Evolutionary conservation across 2,329 filamentous ascomycete species (phyloP), one percentile per base, ranked within the genome.

Genomic region (Diaporthe destruens): DNA sequence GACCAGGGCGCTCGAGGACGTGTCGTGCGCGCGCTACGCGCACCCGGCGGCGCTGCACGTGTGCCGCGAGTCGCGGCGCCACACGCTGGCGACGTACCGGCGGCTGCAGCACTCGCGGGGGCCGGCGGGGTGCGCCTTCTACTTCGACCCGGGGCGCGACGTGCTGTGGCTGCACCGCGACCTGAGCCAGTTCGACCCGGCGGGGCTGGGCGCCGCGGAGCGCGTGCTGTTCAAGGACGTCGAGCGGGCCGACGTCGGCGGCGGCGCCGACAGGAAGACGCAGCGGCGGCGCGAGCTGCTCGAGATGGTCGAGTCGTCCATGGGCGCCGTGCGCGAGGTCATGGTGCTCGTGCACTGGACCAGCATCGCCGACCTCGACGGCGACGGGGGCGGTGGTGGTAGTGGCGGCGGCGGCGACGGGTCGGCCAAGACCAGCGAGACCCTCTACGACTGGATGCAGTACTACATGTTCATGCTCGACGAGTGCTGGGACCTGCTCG

Each of bases 301-400:
- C 12, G 73, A 74, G 71, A 70, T 74, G 73, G 67, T 74, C 47
- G 73, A 74, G 73, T 70, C 72, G 6, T 29, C 39, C 42, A 72
- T 72, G 73, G 39, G 73, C 59, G 54, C 36, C 53, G 71, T 74
- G 66, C 71, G 73, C 56, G 73, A 74, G 67, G 73, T 74, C 53
- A 72, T 74, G 66, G 67, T 72, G 11, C 71, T 74, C 56, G 73
- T 72, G 20, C 73, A 74, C 71, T 74, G 73, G 73, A 74, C 73
- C 34, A 74, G 73, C 73, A 74, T 74, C 29, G 71, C 66, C 9
- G 73, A 74, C 47, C 32, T 74, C 44, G 73, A 74, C 47, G 71
- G 53, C 25, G 59, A 29, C 23, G 36, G 36, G 7, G 36, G 11
- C 11, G 36, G 36, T 29, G 73, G 72, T 36, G 70, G 53, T n/a